phyloP scores from a whole-genome alignment of 2,329 filamentous ascomycete species.

The Parasarocladium wereldwijsianum region DNA sequence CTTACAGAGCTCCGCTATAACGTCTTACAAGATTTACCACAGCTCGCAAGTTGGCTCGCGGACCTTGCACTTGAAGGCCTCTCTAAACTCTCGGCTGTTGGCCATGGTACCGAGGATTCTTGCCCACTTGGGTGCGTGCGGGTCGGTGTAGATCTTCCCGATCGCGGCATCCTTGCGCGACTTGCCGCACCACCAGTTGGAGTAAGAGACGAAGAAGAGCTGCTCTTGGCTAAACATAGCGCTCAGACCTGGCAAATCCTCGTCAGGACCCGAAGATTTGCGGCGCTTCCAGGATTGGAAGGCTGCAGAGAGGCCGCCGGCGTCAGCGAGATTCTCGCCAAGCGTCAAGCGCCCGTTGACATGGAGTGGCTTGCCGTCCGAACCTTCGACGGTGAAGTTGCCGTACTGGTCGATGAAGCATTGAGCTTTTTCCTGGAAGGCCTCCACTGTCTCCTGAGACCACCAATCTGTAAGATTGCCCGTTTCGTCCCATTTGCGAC shows the following conservation, averaged over 20 bases:
- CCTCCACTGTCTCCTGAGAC: constrained; percentile 41
- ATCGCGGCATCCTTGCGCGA: constrained; percentile 41
- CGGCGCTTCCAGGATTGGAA: constrained; percentile 52
- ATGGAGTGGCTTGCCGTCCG: constrained; percentile 40
- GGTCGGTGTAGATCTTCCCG: constrained; percentile 43
- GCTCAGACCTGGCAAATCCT: constrained; percentile 44
- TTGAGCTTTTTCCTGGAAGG: constrained; percentile 41
- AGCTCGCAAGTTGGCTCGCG: constrained; percentile 56
- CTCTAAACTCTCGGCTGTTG: constrained; percentile 52
- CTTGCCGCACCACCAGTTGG: constrained; percentile 54
- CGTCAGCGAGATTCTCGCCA: constrained; percentile 59
- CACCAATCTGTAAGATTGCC: constrained; percentile 55
- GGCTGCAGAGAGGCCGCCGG: constrained; percentile 47
- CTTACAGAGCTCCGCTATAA: too few species aligned
- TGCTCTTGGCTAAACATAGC: constrained; percentile 50
- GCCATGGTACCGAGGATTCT: constrained; percentile 49
- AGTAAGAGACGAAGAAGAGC: constrained; percentile 53
- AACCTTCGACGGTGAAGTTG: constrained; percentile 41
- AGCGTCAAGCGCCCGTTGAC: constrained; percentile 50
- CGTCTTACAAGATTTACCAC: too few species aligned
- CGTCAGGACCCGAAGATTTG: constrained; percentile 32
- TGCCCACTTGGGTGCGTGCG: constrained; percentile 49
- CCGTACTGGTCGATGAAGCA: constrained; percentile 57
- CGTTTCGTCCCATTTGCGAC: constrained; percentile 48
- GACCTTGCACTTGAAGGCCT: constrained; percentile 49